These are phyloP conservation scores for Chamaenerion angustifolium DNA, from an alignment of 345 rosid genomes.

Conservation along the genomic window DNA sequence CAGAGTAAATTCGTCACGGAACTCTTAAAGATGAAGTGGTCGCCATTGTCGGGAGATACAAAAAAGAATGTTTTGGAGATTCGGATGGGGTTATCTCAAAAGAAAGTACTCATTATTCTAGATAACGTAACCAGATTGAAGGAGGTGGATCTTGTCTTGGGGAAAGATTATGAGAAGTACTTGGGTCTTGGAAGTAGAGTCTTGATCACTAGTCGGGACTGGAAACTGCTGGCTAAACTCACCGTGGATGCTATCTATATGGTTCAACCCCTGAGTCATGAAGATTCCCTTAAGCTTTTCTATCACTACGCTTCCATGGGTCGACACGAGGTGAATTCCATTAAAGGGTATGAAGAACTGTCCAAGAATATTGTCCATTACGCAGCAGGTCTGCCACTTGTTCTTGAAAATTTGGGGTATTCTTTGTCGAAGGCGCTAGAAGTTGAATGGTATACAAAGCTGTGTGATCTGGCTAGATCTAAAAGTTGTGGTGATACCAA, in stretches of 20 bases:
- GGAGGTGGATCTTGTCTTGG: too few relatives aligned
- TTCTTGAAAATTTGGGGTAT: neutral
- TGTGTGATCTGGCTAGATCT: conserved; percentile 1
- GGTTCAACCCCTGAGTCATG: too few relatives aligned
- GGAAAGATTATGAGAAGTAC: too few relatives aligned
- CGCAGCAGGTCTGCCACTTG: neutral
- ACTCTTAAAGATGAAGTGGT: neutral
- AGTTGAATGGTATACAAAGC: neutral
- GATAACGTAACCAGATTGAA: too few relatives aligned
- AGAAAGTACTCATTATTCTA: conserved; percentile 1
- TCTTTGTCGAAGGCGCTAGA: neutral
- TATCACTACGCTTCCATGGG: neutral
- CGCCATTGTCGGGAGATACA: neutral
- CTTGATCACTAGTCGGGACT: too few relatives aligned
- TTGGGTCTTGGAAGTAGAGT: too few relatives aligned
- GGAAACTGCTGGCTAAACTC: too few relatives aligned
- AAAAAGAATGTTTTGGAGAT: neutral
- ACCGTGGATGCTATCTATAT: too few relatives aligned
- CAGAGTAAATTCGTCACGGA: too few relatives aligned
- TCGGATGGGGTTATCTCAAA: neutral
- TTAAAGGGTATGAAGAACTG: neutral
- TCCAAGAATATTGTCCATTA: neutral
- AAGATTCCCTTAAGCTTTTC: too few relatives aligned
- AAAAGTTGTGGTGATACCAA: too few relatives aligned
- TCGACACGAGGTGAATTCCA: neutral